These are phyloP conservation scores for Saturnispora diversa DNA, from an alignment of 805 yeast genomes.

Conservation along the genomic window DNA sequence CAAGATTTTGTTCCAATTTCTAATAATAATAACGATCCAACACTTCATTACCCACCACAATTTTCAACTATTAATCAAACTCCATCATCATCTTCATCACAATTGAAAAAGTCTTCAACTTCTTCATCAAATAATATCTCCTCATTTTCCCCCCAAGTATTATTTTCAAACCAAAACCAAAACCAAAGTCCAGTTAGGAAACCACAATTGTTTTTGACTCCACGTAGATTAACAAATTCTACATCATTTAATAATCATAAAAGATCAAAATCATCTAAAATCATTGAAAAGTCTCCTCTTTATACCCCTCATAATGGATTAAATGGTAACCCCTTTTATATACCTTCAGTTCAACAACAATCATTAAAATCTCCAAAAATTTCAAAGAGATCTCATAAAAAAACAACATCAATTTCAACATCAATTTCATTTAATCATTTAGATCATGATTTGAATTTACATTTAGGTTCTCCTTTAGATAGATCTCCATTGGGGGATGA, in stretches of 20 bases:
- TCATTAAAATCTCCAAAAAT: slow-evolving; percentile 35
- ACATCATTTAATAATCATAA: slow-evolving; percentile 11
- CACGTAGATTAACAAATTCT: slow-evolving; percentile 13
- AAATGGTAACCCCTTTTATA: slow-evolving; percentile 40
- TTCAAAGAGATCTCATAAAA: slow-evolving; percentile 24
- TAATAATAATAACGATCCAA: slow-evolving; percentile 17
- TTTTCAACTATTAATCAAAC: slow-evolving; percentile 25
- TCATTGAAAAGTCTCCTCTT: slow-evolving; percentile 29
- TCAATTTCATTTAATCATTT: slow-evolving; percentile 26
- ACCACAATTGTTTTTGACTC: slow-evolving; percentile 13
- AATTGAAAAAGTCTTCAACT: no score
- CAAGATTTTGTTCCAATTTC: slow-evolving; percentile 27
- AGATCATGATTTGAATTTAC: slow-evolving; percentile 27
- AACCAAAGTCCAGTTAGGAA: slow-evolving; percentile 14
- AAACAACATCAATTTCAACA: slow-evolving; percentile 27
- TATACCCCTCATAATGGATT: slow-evolving; percentile 11
- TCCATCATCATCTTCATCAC: slow-evolving; percentile 25
- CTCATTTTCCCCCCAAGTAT: slow-evolving; percentile 9
- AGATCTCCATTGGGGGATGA: slow-evolving; percentile 12
- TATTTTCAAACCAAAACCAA: slow-evolving; percentile 15
- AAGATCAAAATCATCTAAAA: slow-evolving; percentile 19
- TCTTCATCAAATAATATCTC: no score
- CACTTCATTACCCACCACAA: slow-evolving; percentile 23
- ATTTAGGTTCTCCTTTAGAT: slow-evolving; percentile 17
- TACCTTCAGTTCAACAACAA: slow-evolving; percentile 34